phyloP scores from a whole-genome alignment of 805 yeast species.

The Yamadazyma nakazawae region DNA sequence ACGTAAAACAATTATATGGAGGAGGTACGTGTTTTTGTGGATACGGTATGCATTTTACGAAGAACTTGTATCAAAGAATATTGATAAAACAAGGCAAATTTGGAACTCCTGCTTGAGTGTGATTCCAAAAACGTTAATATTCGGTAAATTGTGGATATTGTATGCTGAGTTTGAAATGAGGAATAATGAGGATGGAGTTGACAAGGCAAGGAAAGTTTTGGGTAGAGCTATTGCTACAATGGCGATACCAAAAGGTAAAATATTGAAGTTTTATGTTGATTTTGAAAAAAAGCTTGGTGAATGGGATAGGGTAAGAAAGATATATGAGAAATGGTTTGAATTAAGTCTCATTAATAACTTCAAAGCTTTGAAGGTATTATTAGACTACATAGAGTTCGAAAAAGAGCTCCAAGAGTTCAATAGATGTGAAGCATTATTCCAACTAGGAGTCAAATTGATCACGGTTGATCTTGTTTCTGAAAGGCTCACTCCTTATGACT shows the following conservation, averaged over 20 bases:
- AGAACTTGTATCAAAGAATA: constrained; percentile 48
- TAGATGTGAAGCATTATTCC: constrained; percentile 62
- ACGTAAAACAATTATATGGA: constrained; percentile 50
- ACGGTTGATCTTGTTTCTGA: constrained; percentile 27
- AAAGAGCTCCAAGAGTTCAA: constrained; percentile 61
- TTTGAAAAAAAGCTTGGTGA: constrained; percentile 69
- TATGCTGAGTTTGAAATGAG: constrained; percentile 75
- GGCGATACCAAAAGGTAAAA: constrained; percentile 38
- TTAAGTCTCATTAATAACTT: constrained; percentile 13
- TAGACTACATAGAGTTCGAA: constrained; percentile 67
- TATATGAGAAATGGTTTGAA: constrained; percentile 68
- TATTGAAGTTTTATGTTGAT: constrained; percentile 62
- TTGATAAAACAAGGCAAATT: constrained; percentile 44
- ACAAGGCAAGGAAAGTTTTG: constrained; percentile 59
- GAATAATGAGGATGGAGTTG: constrained; percentile 36
- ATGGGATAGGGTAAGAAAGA: constrained; percentile 71
- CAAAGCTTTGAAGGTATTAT: constrained; percentile 45
- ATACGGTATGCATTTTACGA: constrained; percentile 58
- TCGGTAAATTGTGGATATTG: constrained; percentile 70
- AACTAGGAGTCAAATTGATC: constrained; percentile 42
- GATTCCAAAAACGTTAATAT: constrained; percentile 59
- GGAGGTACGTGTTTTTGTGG: constrained; percentile 69
- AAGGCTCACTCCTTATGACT: constrained; percentile 19
- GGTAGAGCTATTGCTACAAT: constrained; percentile 68
- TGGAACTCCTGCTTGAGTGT: constrained; percentile 49